Base-by-base conservation (phyloP, 306 rosid genomes). In the Cucurbita pepo region DNA sequence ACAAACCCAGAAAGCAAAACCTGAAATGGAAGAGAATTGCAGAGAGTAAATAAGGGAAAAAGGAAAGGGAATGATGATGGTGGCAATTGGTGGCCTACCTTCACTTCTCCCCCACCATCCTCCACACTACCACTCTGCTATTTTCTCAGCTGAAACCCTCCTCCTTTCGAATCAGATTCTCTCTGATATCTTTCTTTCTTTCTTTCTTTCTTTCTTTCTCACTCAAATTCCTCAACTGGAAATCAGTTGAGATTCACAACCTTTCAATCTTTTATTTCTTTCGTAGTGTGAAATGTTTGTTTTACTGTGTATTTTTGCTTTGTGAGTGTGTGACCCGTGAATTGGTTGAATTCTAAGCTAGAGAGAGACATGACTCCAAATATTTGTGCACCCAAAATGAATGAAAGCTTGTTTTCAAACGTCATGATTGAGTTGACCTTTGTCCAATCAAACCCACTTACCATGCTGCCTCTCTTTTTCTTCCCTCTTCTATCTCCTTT, bases 41-140 rank as follows among this genome's bases (percentile, higher is more conserved):
- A 30, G 5, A 30, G 5, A 56, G 62, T 15, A 48, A 58, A 40
- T 38, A 52, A 50, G 65, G 69, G 77, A 44, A 36, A 22, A 15
- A 52, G 15, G 22, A 63, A 13, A 41, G 72, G 25, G n/a, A 53
- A 58, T 69, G 47, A 62, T 51, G 13, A 3, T 74, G 53, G 79
- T 51, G 79, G 84, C 61, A 77, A 73, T 75, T 19, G 57, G 57
- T 79, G 80, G 56, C 83, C 88, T 82, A 56, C 82, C 56, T 56
- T 77, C 79, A 77, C 85, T 37, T 54, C 72, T 56, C 16, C 66
- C 75, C 69, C 25, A 55, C 55, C 55, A 14, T 14, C 45, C 66
- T 36, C 16, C 7, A 60, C 45, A 36, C 45, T 5, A 11, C 52
- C 71, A 62, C 48, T 8, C 44, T 9, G 4, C 71, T 40, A 65